phyloP scores from a whole-genome alignment of 2,329 filamentous ascomycete genomes.

The Aspergillus ibericus region DNA sequence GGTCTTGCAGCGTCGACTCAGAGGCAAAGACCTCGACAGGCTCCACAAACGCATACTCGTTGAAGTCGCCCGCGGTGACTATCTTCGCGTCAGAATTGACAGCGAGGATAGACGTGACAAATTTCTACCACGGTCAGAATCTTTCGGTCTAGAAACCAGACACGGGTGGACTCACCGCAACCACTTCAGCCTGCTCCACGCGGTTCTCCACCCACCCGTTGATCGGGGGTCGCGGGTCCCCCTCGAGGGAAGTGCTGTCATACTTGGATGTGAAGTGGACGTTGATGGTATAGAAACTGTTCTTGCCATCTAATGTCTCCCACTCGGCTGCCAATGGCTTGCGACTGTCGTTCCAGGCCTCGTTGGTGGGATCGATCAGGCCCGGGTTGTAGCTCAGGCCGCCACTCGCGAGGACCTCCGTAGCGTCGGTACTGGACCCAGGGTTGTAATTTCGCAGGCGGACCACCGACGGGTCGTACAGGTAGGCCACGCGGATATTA shows the following conservation, averaged over 20 bases:
- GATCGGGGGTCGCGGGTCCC: slow-evolving; percentile 65
- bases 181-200: slow-evolving; percentile 57
- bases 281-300: slow-evolving; percentile 69
- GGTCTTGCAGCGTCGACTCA: slow-evolving; percentile 58
- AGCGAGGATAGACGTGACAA: slow-evolving; percentile 59
- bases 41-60: slow-evolving; percentile 66
- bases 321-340: slow-evolving; percentile 69
- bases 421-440: slow-evolving; percentile 56
- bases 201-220: slow-evolving; percentile 64
- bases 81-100: slow-evolving; percentile 58
- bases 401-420: slow-evolving; percentile 58
- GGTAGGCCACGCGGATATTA: slow-evolving; percentile 70
- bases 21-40: slow-evolving; percentile 58
- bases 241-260: slow-evolving; percentile 63
- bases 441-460: slow-evolving; percentile 60
- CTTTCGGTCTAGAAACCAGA: too few species aligned
- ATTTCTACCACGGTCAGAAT: slow-evolving; percentile 41
- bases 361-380: slow-evolving; percentile 62
- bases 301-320: slow-evolving; percentile 57
- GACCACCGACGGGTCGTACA: slow-evolving; percentile 64
- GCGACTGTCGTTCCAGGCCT: slow-evolving; percentile 61
- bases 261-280: slow-evolving; percentile 69
- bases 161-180: slow-evolving; percentile 49
- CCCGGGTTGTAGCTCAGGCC: slow-evolving; percentile 69
- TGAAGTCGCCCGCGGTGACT: slow-evolving; percentile 68